Base-by-base conservation (phyloP, 257 asterid genomes). In the Linderniella brevidens region DNA sequence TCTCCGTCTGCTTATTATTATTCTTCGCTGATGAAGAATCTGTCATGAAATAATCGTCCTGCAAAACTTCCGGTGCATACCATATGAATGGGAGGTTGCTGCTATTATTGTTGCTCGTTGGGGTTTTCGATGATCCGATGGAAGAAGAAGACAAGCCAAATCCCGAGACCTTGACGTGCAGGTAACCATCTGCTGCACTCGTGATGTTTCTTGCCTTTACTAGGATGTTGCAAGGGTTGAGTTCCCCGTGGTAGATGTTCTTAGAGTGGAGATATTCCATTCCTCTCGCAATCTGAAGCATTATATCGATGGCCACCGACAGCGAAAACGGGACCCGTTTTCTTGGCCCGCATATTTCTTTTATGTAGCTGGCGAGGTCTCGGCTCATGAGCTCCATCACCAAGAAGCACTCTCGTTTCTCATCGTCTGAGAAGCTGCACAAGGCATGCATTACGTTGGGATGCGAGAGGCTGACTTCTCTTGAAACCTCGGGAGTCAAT, bases 221-320 rank as follows among this genome's bases (percentile, higher is more conserved):
- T 19, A 80, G 73, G 55, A 87, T 69, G 49, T 74, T 87, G 1
- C 64, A 61, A 16, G 92, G 80, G 47, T 64, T 87, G 36, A 87
- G 56, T 16, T 78, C 81, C n/a, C 97, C 97, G 25, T 87, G 95
- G 49, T 62, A 67, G 14, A 87, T 76, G 19, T 67, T 74, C 65
- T 68, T 72, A 0, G 92, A 68, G 59, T 87, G 97, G 37, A 87
- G 81, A 64, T 83, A 87, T 46, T 87, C 97, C 93, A 83, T 83
- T 17, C 97, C 97, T 61, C 92, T 67, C 14, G 97, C 95, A 53
- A 87, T 78, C 57, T 87, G 97, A 66, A 83, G 74, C 84, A 87
- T 76, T 16, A 80, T 69, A 53, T 83, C 95, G n/a, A 76, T 72
- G 0, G 92, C 86, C 11, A 59, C 82, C 0, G 84, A 83, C 14